Evolutionary conservation across 352 stramenopile genomes (phyloP).

Genomic region (Phytopythium oedochilum): DNA sequence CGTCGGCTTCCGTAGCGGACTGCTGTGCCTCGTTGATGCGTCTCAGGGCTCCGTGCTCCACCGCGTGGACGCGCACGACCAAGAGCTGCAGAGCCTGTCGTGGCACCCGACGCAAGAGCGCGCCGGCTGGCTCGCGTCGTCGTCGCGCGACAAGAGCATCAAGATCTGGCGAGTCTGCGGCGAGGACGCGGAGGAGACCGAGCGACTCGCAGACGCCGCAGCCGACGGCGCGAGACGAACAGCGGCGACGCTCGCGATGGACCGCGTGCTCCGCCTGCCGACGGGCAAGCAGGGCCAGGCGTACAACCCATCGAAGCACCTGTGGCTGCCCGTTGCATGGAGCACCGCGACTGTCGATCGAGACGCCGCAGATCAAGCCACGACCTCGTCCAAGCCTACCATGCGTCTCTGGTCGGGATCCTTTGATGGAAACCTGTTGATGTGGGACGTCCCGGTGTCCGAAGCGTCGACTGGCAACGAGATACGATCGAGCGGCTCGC

Average conservation of each 20-base stretch:
- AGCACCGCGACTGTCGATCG: constrained; percentile 7
- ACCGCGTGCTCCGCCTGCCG: constrained; percentile 39
- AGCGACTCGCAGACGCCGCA: background rate
- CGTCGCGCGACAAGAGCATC: constrained; percentile 64
- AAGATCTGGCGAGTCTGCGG: constrained; percentile 42
- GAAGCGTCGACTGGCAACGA: constrained; percentile 8
- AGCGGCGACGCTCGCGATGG: constrained; percentile 11
- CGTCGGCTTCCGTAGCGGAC: constrained; percentile 66
- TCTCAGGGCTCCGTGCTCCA: constrained; percentile 23
- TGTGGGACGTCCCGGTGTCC: constrained; percentile 34
- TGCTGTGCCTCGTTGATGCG: constrained; percentile 52
- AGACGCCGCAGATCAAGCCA: background rate
- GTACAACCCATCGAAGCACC: constrained; percentile 56
- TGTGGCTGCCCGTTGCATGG: constrained; percentile 76
- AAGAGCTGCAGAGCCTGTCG: constrained; percentile 58
- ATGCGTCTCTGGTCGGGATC: constrained; percentile 63
- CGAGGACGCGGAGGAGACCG: background rate
- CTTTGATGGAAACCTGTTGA: constrained; percentile 57
- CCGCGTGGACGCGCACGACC: constrained; percentile 56
- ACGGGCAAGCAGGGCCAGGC: constrained; percentile 59
- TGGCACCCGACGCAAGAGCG: constrained; percentile 23
- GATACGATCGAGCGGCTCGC: constrained; percentile 1
- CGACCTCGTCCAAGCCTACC: background rate
- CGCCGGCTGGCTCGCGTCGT: constrained; percentile 44
- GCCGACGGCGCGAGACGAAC: background rate